phyloP scores from a whole-genome alignment of 1,284 basidiomycete species.

The Malassezia restricta region DNA sequence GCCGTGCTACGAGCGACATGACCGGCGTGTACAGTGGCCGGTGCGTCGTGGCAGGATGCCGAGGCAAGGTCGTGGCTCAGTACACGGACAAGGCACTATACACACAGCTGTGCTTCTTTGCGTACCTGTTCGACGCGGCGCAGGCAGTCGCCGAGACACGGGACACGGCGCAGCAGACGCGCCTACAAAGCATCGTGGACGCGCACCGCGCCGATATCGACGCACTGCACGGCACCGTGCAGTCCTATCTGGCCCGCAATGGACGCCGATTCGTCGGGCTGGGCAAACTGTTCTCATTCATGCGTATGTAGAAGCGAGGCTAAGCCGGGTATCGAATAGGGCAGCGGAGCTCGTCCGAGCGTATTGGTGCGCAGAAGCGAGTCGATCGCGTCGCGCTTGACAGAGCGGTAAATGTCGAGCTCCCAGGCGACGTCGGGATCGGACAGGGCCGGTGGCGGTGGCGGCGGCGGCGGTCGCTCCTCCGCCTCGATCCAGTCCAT shows the following conservation, averaged over 20 bases:
- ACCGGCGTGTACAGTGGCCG: constrained; percentile 76
- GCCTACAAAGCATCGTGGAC: constrained; percentile 19
- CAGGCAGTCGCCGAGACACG: constrained; percentile 4
- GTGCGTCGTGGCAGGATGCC: constrained; percentile 32
- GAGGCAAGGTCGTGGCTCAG: constrained; percentile 19
- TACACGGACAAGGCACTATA: constrained; percentile 42
- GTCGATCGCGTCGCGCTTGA: constrained; percentile 17
- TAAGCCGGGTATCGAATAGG: constrained; percentile 13
- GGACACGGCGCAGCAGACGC: constrained; percentile 18
- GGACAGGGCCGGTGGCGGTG: background rate
- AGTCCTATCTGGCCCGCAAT: constrained; percentile 32
- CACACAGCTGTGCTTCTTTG: constrained; percentile 39
- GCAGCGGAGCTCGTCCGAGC: constrained; percentile 2
- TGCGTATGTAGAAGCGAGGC: constrained; percentile 22
- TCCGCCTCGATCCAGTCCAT: background rate
- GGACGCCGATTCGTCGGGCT: constrained; percentile 38
- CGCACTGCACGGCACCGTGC: constrained; percentile 19
- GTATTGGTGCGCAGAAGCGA: constrained; percentile 8
- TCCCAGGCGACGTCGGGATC: constrained; percentile 7
- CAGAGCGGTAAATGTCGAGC: constrained; percentile 15
- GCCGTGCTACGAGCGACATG: constrained; percentile 69
- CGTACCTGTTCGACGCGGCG: constrained; percentile 27
- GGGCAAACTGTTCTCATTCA: constrained; percentile 31
- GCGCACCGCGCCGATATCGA: constrained; percentile 18
- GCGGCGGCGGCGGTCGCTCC: background rate